Percentiles rank a stretch among this genome's conserved stretches.
phyloP scores from a whole-genome alignment of 2,329 filamentous ascomycete genomes.

The Lachnum nothofagi region DNA sequence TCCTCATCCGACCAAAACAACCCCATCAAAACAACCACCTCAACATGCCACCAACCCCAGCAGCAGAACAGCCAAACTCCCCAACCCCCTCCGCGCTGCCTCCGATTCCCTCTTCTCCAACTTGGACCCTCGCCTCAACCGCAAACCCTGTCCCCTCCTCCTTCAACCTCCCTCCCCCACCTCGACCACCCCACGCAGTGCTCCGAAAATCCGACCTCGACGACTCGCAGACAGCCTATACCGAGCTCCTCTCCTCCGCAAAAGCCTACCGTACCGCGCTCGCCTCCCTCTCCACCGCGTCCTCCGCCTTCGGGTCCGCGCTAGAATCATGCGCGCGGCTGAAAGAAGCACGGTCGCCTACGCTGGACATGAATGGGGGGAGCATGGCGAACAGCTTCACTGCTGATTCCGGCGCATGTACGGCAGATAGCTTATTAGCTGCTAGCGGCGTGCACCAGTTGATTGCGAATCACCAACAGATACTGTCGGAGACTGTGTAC shows the following conservation, averaged over 20 bases:
- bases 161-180: constrained; percentile 55
- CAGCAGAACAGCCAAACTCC: constrained; percentile 24
- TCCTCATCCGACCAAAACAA: no score
- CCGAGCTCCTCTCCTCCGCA: constrained; percentile 55
- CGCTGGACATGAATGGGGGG: constrained; percentile 38
- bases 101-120: constrained; percentile 57
- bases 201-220: constrained; percentile 61
- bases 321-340: constrained; percentile 64
- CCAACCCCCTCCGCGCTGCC: constrained; percentile 52
- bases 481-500: constrained; percentile 64
- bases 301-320: constrained; percentile 59
- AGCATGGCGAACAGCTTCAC: constrained; percentile 41
- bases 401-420: constrained; percentile 46
- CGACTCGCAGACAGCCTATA: constrained; percentile 57
- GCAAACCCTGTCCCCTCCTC: constrained; percentile 51
- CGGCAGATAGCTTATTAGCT: constrained; percentile 57
- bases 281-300: constrained; percentile 54
- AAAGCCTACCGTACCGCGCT: constrained; percentile 61
- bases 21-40: no score
- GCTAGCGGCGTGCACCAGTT: constrained; percentile 62
- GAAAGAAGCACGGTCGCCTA: constrained; percentile 60
- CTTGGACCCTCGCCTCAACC: constrained; percentile 60
- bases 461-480: constrained; percentile 65
- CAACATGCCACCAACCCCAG: constrained; percentile 6
- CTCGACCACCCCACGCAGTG: constrained; percentile 52